Evolutionary conservation across 108 stramenopile genomes (phyloP), one percentile per base, ranked within the genome.

Genomic region (Pseudonitzschia multiseries): DNA sequence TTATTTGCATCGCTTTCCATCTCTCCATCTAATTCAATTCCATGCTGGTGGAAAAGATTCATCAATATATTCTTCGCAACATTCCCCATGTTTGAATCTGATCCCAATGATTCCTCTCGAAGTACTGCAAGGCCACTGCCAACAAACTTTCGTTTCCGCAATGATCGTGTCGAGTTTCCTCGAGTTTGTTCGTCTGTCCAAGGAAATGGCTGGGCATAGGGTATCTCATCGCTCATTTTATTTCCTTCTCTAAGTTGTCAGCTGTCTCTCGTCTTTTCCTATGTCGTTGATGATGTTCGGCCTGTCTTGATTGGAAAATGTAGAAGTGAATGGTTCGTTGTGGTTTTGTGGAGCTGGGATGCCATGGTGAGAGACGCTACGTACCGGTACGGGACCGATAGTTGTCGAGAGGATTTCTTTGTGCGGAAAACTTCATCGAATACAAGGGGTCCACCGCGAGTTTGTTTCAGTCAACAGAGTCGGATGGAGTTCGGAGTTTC

Each of bases 121-220:
- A 81, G 74, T 15, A 70, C 22, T 20, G 72, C 59, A 17, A 76
- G 60, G 15, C 81, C 81, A 57, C 72, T 77, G 1, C 81, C 81
- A 15, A 73, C 74, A 68, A 74, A 79, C 27, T 33, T 72, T 14
- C 71, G 60, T 26, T 68, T 72, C 21, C 52, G 66, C 41, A 73
- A 67, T 17, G 51, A 64, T 65, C 42, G 51, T 26, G 64, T 68
- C 6, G 74, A 61, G 10, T n/a, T 21, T 18, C 64, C 24, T 48
- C 61, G 71, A 15, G 57, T 27, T 46, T 60, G 65, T 44, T 72
- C 71, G 48, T 67, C 56, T n/a, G 51, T 66, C 80, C 80, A 81
- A 17, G 74, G 72, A 52, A 70, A 75, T 24, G 80, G 80, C 2
- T 74, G 61, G 17, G 80, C 80, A 20, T 66, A 72, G 31, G 70